phyloP scores from a whole-genome alignment of 1,284 basidiomycete species.

The Cryptococcus amylolentus region DNA sequence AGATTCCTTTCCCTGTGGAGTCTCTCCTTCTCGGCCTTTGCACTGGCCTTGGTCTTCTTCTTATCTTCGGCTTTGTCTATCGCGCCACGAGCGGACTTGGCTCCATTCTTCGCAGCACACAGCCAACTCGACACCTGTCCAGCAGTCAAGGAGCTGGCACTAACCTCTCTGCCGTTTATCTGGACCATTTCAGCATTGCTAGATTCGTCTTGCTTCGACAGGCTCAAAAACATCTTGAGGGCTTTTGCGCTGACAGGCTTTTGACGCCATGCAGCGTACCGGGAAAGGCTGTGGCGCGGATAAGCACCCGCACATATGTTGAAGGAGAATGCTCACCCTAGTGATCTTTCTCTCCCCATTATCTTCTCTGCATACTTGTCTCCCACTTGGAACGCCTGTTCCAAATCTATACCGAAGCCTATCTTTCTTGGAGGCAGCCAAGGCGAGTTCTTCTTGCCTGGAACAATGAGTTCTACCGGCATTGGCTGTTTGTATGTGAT shows the following conservation, averaged over 20 bases:
- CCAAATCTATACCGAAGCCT: constrained; percentile 29
- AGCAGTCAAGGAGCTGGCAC: constrained; percentile 19
- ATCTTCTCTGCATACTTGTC: constrained; percentile 32
- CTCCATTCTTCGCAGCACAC: constrained; percentile 36
- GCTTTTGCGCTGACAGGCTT: constrained; percentile 66
- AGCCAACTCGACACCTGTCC: constrained; percentile 31
- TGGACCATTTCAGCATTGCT: constrained; percentile 6
- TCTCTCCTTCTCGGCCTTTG: constrained; percentile 17
- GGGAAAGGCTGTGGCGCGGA: constrained; percentile 55
- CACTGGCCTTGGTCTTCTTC: constrained; percentile 2
- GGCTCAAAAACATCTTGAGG: constrained; percentile 60
- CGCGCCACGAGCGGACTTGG: constrained; percentile 21
- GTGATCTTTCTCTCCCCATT: constrained; percentile 18
- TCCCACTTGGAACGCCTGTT: constrained; percentile 50
- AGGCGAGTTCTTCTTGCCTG: not conserved
- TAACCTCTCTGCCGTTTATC: constrained; percentile 19
- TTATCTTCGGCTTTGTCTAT: constrained; percentile 11
- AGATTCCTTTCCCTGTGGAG: constrained; percentile 13
- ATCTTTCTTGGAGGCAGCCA: constrained; percentile 7
- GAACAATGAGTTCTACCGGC: not conserved
- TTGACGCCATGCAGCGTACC: constrained; percentile 70
- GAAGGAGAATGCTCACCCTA: constrained; percentile 1
- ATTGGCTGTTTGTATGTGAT: not conserved
- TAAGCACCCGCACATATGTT: not conserved
- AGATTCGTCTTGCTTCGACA: constrained; percentile 41